phyloP scores from a whole-genome alignment of 202 grass and related monocot species.

The Elaeis oleifera region DNA sequence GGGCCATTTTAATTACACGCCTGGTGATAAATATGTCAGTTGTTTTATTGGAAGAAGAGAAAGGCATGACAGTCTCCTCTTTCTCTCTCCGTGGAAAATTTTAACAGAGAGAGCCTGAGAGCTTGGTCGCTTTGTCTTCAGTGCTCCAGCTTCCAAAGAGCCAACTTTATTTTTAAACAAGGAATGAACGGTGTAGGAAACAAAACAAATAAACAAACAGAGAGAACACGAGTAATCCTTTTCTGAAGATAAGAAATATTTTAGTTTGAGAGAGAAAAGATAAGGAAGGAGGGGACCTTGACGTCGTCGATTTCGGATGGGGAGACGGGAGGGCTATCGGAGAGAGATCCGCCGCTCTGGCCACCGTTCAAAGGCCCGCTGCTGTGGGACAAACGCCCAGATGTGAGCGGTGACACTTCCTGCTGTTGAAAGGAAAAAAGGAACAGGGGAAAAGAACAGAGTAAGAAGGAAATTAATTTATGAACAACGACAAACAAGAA shows the following conservation, averaged over 20 bases:
- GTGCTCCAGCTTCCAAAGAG: too few species aligned
- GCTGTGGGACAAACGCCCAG: constrained; percentile 92
- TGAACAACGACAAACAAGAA: neutral
- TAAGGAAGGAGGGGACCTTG: constrained; percentile 37
- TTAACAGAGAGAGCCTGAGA: constrained; percentile 18
- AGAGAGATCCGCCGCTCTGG: constrained; percentile 49
- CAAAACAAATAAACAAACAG: neutral
- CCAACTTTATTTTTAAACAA: too few species aligned
- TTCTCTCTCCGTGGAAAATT: constrained; percentile 17
- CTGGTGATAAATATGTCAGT: constrained; percentile 4
- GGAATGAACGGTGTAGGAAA: too few species aligned
- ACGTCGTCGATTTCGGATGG: constrained; percentile 72
- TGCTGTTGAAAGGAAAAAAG: constrained; percentile 13
- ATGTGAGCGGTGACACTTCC: constrained; percentile 84
- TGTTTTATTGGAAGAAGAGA: constrained; percentile 63
- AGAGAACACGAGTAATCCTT: neutral
- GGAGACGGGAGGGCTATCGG: constrained; percentile 89
- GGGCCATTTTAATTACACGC: neutral
- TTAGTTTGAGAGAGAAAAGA: neutral
- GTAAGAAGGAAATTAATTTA: neutral
- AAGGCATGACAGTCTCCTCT: constrained; percentile 15
- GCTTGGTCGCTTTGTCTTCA: too few species aligned
- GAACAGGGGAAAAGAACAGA: constrained; percentile 3
- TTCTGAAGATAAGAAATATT: constrained; percentile 13
- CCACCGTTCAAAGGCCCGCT: constrained; percentile 77